Evolutionary conservation across 192 early-diverging fungal species (phyloP).

Genomic region (Haplosporangium gracile): DNA sequence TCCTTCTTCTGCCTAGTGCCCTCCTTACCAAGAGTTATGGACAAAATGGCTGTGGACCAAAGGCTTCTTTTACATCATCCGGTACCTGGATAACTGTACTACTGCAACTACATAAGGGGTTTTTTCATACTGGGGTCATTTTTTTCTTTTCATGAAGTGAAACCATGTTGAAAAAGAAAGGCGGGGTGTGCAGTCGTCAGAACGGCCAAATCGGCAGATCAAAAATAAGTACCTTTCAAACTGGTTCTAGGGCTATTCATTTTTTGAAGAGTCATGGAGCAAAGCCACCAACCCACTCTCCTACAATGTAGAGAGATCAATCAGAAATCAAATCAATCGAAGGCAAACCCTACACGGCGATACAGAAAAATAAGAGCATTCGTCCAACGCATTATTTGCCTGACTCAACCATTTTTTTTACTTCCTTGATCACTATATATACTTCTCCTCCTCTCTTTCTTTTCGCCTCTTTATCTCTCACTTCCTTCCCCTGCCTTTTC

Average conservation of each 20-base stretch:
- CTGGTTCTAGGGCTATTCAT: not conserved
- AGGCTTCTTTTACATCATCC: not conserved
- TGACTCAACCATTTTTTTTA: not conserved
- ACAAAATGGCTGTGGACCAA: not conserved
- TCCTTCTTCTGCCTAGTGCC: not conserved
- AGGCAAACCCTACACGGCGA: not conserved
- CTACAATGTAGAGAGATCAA: not conserved
- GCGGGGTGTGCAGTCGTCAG: not conserved
- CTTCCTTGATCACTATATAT: not conserved
- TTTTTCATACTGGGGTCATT: not conserved
- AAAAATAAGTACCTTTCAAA: not conserved
- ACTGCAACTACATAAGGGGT: not conserved
- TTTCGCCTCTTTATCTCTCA: not conserved
- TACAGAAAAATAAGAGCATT: not conserved
- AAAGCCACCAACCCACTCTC: not conserved
- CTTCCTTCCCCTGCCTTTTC: not conserved
- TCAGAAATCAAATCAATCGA: not conserved
- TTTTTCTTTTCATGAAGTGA: not conserved
- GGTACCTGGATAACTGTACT: not conserved
- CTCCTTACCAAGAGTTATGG: not conserved
- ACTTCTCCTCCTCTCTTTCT: not conserved
- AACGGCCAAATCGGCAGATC: conserved; percentile 7
- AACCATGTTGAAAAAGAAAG: not conserved
- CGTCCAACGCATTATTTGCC: not conserved
- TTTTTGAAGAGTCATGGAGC: conserved; percentile 7